A percentile compares a stretch with the other conserved stretches of the same genome.
Evolutionary conservation across 352 stramenopile species (phyloP).

Genomic region (Pythium rhizo-oryzae): DNA sequence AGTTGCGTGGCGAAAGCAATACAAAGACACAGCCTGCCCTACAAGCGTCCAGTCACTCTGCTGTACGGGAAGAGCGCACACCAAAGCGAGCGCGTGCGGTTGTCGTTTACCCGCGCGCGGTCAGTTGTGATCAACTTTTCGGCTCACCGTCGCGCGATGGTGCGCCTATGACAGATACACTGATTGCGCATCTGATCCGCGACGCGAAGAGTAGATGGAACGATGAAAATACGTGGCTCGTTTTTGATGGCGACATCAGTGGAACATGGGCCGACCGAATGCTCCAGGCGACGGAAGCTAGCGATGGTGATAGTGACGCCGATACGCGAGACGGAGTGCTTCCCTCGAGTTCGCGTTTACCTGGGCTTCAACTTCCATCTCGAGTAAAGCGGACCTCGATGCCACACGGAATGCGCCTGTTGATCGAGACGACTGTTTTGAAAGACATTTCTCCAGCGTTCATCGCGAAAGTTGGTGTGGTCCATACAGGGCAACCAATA

Average conservation of each 20-base stretch:
- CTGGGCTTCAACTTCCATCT: conserved; percentile 38
- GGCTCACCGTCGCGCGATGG: conserved; percentile 19
- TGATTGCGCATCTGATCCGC: conserved; percentile 45
- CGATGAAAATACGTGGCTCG: conserved; percentile 52
- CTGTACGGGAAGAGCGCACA: not conserved
- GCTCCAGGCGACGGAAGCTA: conserved; percentile 32
- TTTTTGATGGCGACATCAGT: conserved; percentile 66
- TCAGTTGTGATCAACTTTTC: conserved; percentile 40
- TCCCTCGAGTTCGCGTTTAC: not conserved
- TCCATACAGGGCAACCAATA: conserved; percentile 30
- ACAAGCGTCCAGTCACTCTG: no score
- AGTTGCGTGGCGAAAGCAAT: not conserved
- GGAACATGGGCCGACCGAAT: conserved; percentile 53
- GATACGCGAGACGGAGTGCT: not conserved
- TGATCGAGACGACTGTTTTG: conserved; percentile 61
- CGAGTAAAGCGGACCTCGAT: conserved; percentile 41
- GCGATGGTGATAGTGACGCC: conserved; percentile 25
- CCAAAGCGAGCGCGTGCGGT: conserved; percentile 29
- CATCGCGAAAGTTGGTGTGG: conserved; percentile 43
- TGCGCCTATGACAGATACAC: conserved; percentile 22
- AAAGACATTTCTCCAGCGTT: conserved; percentile 55
- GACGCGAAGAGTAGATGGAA: conserved; percentile 44
- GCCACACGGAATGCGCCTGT: conserved; percentile 40
- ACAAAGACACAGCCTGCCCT: no score
- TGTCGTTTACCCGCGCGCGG: conserved; percentile 45